These are phyloP conservation scores for Centrapalus pauciflorus DNA, from an alignment of 129 eudicot genomes.

Conservation along the genomic window DNA sequence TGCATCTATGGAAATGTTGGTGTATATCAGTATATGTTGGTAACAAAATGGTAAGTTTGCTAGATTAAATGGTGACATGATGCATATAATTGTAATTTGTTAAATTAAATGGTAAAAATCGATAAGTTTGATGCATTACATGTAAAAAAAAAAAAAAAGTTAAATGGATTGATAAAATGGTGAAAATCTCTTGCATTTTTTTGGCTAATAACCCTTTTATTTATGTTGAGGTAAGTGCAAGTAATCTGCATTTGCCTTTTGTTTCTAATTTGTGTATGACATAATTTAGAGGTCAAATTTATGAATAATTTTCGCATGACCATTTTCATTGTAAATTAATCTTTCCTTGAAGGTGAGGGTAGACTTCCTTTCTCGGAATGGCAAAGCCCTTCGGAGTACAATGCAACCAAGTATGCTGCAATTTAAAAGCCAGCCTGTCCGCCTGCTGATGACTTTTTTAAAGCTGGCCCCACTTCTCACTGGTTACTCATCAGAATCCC, in stretches of 20 bases:
- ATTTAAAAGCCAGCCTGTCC: slow-evolving; percentile 51
- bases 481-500: slow-evolving; percentile 55
- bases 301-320: neutral
- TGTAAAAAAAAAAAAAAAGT: too few relatives aligned
- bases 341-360: slow-evolving; percentile 46
- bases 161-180: too few relatives aligned
- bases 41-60: too few relatives aligned
- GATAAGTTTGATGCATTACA: too few relatives aligned
- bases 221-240: too few relatives aligned
- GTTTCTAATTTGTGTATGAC: neutral
- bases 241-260: slow-evolving; percentile 6
- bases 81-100: too few relatives aligned
- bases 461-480: slow-evolving; percentile 45
- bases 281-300: neutral
- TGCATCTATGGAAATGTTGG: too few relatives aligned
- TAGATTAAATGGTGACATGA: too few relatives aligned
- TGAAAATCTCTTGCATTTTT: too few relatives aligned
- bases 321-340: neutral
- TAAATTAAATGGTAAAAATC: too few relatives aligned
- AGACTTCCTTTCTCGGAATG: slow-evolving; percentile 42
- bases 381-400: slow-evolving; percentile 35
- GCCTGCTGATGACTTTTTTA: slow-evolving; percentile 27
- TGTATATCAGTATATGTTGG: too few relatives aligned
- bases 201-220: too few relatives aligned
- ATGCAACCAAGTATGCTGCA: slow-evolving; percentile 47